Conservation (phyloP, 2,329 filamentous ascomycete species). For the Fusarium chlamydosporum region DNA sequence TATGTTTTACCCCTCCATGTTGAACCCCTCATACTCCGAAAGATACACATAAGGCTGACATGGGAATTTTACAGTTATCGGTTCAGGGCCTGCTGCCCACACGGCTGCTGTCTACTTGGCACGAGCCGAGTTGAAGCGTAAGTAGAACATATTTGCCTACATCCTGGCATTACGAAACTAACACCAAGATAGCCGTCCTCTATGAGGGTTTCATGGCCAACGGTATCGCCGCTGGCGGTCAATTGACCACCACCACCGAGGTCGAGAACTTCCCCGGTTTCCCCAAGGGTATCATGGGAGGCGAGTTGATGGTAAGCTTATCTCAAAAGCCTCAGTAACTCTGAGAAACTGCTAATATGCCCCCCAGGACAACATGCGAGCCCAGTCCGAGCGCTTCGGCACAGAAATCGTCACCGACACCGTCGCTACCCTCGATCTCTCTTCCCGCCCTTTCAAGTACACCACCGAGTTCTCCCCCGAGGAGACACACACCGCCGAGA, state of each 20-base stretch:
- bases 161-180: slow-evolving; percentile 10
- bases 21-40: slow-evolving; percentile 16
- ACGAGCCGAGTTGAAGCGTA: slow-evolving; percentile 90
- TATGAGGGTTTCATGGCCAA: slow-evolving; percentile 99
- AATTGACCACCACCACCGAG: slow-evolving; percentile 98
- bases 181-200: slow-evolving; percentile 74
- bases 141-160: slow-evolving; percentile 48
- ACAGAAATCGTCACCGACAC: slow-evolving; percentile 95
- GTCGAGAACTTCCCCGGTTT: slow-evolving; percentile 99
- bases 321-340: not conserved
- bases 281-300: slow-evolving; percentile 87
- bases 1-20: slow-evolving; percentile 63
- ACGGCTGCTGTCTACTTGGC: slow-evolving; percentile 97
- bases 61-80: slow-evolving; percentile 70
- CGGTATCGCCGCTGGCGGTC: slow-evolving; percentile 94
- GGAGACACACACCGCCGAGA: slow-evolving; percentile 88
- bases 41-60: slow-evolving; percentile 13
- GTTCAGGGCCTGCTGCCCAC: slow-evolving; percentile 97
- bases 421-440: slow-evolving; percentile 88
- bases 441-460: slow-evolving; percentile 88
- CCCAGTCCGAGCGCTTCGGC: slow-evolving; percentile 91
- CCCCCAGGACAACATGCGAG: slow-evolving; percentile 85
- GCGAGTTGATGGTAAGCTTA: slow-evolving; percentile 81
- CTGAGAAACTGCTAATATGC: slow-evolving; percentile 22
- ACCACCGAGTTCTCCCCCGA: slow-evolving; percentile 91